phyloP scores from a whole-genome alignment of 163 green algal species.

The Volvox carteri region DNA sequence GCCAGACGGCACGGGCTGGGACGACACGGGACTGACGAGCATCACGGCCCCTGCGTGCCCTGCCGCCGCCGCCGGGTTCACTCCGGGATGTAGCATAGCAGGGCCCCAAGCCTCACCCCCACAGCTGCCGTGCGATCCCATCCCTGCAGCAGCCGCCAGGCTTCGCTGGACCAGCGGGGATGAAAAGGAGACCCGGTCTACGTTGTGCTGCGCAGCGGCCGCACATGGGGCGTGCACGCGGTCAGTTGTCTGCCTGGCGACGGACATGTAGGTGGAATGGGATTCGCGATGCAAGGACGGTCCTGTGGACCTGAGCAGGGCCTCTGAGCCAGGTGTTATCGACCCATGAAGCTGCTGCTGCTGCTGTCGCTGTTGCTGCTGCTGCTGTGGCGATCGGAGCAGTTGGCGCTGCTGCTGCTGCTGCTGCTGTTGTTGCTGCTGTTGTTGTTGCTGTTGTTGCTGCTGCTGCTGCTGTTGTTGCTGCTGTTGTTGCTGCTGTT shows the following conservation, averaged over 20 bases:
- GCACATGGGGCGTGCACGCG: too few species aligned
- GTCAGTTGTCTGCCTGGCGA: too few species aligned
- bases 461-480: background rate
- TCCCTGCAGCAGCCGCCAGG: background rate
- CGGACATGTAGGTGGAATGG: background rate
- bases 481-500: background rate
- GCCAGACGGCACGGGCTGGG: background rate
- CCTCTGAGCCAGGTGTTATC: background rate
- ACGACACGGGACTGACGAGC: background rate
- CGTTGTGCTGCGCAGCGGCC: too few species aligned
- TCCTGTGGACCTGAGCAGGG: background rate
- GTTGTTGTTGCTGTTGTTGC: background rate
- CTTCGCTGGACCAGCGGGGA: too few species aligned
- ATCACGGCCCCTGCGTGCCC: background rate
- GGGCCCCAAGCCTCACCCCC: background rate
- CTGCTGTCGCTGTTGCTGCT: constrained; percentile 5
- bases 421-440: constrained; percentile 7
- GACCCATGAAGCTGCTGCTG: background rate
- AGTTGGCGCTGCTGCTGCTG: background rate
- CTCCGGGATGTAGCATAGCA: background rate
- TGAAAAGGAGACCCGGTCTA: too few species aligned
- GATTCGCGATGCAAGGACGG: background rate
- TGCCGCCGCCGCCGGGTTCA: background rate
- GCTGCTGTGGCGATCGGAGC: background rate
- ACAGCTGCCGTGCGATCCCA: background rate